Base-by-base conservation (phyloP, 179 eudicot species). In the Heliamphora pulchella region DNA sequence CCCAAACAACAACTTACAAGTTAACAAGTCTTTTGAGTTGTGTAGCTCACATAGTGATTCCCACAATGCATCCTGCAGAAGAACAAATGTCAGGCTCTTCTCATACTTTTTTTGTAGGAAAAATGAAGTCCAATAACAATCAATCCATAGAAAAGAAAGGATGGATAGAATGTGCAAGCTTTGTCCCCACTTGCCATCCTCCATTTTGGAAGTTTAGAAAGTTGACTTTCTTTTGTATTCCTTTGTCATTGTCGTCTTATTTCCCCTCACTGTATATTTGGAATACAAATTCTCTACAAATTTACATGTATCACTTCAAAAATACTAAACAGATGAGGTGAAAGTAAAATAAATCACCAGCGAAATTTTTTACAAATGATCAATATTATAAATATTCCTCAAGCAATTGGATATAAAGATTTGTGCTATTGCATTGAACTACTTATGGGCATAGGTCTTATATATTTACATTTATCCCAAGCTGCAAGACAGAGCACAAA, bases 11-110 rank as follows among this genome's bases (percentile, higher is more conserved):
- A 76, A 78, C 85, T 80, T 86, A 86, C 87, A 75, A 76, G 85
- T 81, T 61, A 57, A 71, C 66, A 80, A 70, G 71, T 84, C 79
- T 80, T 59, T 85, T 55, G 78, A 74, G 44, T 64, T 66, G 81
- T 74, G 64, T 48, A 44, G 70, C 55, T 61, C 69, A 75, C 62
- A 83, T 59, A 87, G 71, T 59, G 69, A 77, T 57, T 85, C 80
- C 87, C 84, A 81, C 47, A 83, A 44, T 18, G 85, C 79, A 77
- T 87, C 87, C 89, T 87, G 86, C 63, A 61, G 31, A 72, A 62
- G 17, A 73, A 59, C 53, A 62, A 72, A 46, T 15, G 22, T 79
- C 17, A 72, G 63, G 67, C 66, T 62, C 71, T 20, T 63, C 7
- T 9, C 79, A 18, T n/a, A 6, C 8, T 4, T n/a, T 4, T 63